Evolutionary conservation across 306 rosid genomes (phyloP), one percentile per base, ranked within the genome.

Genomic region (Prinsepia uniflora): DNA sequence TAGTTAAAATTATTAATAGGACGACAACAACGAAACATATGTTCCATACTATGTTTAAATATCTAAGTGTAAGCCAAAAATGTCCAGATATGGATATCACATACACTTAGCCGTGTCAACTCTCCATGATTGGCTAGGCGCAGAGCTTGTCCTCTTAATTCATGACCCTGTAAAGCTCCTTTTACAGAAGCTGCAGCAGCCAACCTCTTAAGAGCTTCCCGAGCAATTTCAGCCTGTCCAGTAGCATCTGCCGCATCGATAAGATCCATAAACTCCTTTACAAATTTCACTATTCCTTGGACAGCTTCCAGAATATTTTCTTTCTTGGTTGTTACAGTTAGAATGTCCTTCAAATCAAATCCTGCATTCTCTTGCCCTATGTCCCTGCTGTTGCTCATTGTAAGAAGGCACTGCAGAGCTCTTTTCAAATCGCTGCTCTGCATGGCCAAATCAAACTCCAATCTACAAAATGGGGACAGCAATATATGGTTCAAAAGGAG

Each of bases 211-310:
- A 94, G 90, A 69, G 99, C 97, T 81, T 91, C 99, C 79, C 96
- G 94, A 40, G 97, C 99, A 82, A 94, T 91, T 68, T 94, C 99
- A 83, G 84, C 87, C 79, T 94, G 99, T 76, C 89, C 99, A 72
- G 99, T 94, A 75, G 99, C 99, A 84, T 94, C 99, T 56, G 99
- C 99, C 1, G 99, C 99, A 43, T 94, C 99, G 65, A 94, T 91
- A 78, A 94, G 97, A 86, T 94, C 97, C 85, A 94, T 68, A 82
- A 94, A 94, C 79, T 94, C 99, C 81, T 77, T 91, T 5, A 97
- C 97, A 0, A 87, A 94, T 80, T 94, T 94, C 82, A 87, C 96
- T 73, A 91, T 91, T 81, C 99, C 99, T 85, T 94, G 87, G 76
- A 91, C 90, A 73, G 96, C 94, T 79, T 94, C 99, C 63, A 83